These are phyloP conservation scores for Sphaerulina vaccinii DNA, from an alignment of 2,329 filamentous ascomycete genomes.

Conservation along the genomic window DNA sequence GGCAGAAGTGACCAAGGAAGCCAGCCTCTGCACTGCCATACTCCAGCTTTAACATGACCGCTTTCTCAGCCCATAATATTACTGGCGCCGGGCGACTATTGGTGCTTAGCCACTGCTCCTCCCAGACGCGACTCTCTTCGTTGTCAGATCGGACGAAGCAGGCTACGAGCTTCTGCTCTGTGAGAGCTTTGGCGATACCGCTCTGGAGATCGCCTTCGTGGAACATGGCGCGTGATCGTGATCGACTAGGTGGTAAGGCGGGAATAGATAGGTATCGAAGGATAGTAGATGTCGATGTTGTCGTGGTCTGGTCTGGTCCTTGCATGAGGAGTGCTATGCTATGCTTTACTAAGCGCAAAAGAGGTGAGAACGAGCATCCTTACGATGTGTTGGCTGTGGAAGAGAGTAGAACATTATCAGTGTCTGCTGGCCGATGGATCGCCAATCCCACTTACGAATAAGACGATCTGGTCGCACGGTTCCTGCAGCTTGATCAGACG, in stretches of 20 bases:
- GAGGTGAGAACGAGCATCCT: no score
- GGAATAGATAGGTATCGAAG: background rate
- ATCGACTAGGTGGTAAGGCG: background rate
- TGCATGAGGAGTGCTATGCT: no score
- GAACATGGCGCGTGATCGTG: slow-evolving; percentile 68
- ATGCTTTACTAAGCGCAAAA: no score
- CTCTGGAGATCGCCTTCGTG: slow-evolving; percentile 76
- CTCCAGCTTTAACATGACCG: slow-evolving; percentile 68
- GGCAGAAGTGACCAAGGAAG: slow-evolving; percentile 79
- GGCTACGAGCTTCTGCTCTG: slow-evolving; percentile 72
- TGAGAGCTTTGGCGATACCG: slow-evolving; percentile 73
- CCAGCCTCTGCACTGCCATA: slow-evolving; percentile 77
- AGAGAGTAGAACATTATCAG: no score
- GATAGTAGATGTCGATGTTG: no score
- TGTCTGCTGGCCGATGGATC: no score
- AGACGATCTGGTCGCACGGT: no score
- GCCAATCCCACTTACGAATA: no score
- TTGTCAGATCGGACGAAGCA: slow-evolving; percentile 77
- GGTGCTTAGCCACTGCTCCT: slow-evolving; percentile 34
- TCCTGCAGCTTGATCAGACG: no score
- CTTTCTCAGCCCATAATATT: slow-evolving; percentile 57
- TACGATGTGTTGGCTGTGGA: no score
- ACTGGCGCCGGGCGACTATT: slow-evolving; percentile 16
- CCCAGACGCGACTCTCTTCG: slow-evolving; percentile 57
- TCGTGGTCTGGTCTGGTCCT: no score